These are phyloP conservation scores for Ganoderma lucidum DNA, from an alignment of 1,284 basidiomycete species.

Conservation along the genomic window DNA sequence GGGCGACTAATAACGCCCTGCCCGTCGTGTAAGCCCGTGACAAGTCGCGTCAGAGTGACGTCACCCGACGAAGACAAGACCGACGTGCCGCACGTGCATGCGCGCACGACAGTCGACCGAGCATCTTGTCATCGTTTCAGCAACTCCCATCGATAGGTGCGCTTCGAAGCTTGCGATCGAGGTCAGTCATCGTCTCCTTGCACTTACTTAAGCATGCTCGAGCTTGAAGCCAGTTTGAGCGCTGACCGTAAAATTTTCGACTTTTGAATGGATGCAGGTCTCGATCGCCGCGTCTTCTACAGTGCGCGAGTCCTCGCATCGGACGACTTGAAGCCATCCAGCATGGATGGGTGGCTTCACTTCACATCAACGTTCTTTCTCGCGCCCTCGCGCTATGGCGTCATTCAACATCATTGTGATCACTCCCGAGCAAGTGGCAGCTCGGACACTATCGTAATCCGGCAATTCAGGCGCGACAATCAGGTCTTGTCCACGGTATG, in stretches of 20 bases:
- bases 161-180: not conserved
- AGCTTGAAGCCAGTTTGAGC: not conserved
- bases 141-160: not conserved
- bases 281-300: not conserved
- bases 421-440: not conserved
- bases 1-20: too few species aligned
- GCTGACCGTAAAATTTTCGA: not conserved
- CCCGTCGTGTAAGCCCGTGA: not conserved
- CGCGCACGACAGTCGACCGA: not conserved
- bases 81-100: not conserved
- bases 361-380: not conserved
- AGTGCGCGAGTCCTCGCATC: not conserved
- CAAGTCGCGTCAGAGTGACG: not conserved
- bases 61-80: not conserved
- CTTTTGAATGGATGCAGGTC: not conserved
- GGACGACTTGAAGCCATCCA: not conserved
- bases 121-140: not conserved
- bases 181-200: not conserved
- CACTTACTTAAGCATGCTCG: not conserved
- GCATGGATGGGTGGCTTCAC: not conserved
- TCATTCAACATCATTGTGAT: not conserved
- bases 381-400: not conserved
- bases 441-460: not conserved
- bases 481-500: not conserved
- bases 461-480: not conserved